phyloP scores from a whole-genome alignment of 2,329 filamentous ascomycete genomes.

The Penicillium digitatum region DNA sequence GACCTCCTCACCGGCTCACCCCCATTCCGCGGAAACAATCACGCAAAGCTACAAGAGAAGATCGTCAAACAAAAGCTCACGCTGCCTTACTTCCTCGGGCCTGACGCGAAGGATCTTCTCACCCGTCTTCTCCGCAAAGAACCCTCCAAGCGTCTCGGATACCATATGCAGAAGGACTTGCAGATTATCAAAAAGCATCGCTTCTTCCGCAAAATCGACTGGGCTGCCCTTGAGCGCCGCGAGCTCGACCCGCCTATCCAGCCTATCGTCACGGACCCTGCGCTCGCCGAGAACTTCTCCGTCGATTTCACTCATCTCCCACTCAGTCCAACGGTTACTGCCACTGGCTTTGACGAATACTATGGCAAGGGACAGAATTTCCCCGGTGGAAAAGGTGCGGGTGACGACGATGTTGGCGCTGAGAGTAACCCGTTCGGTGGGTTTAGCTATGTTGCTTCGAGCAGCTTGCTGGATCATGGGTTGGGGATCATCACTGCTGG shows the following conservation, averaged over 20 bases:
- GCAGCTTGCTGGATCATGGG: conserved; percentile 44
- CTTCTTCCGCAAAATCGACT: conserved; percentile 96
- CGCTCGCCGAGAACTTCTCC: conserved; percentile 93
- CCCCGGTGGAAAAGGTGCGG: conserved; percentile 11
- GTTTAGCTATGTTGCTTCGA: conserved; percentile 49
- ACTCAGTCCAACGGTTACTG: conserved; percentile 64
- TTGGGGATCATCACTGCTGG: conserved; percentile 28
- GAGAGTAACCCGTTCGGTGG: conserved; percentile 46
- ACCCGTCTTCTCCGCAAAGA: conserved; percentile 89
- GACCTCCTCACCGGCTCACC: conserved; percentile 90
- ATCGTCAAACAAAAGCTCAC: conserved; percentile 89
- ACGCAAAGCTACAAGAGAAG: conserved; percentile 92
- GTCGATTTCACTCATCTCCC: conserved; percentile 85
- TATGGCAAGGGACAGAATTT: conserved; percentile 21
- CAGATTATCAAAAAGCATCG: conserved; percentile 82
- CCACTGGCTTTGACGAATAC: conserved; percentile 27
- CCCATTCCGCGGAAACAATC: conserved; percentile 85
- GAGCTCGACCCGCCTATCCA: conserved; percentile 85
- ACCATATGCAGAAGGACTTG: conserved; percentile 84
- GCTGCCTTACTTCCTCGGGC: conserved; percentile 83
- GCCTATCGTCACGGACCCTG: conserved; percentile 90
- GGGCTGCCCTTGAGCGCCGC: conserved; percentile 76
- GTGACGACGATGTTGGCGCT: conserved; percentile 11
- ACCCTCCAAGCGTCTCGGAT: conserved; percentile 81
- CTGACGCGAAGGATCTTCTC: conserved; percentile 90